A percentile compares a stretch with the other conserved stretches of the same genome.
Evolutionary conservation across 345 rosid species (phyloP).

Genomic region (Eutrema yunnanense): DNA sequence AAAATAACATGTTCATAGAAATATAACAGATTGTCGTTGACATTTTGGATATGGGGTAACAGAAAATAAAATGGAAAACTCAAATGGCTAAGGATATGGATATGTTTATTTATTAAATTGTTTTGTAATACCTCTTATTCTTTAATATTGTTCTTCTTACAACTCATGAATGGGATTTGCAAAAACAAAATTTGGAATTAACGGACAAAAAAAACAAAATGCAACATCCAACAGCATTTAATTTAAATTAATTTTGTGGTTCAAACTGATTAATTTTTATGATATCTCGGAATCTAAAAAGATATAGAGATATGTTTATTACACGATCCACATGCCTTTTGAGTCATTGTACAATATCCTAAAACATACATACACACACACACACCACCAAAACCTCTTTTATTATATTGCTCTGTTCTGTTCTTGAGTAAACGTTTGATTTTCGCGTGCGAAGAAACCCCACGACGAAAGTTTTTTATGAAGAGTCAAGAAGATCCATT

Average conservation of each 20-base stretch:
- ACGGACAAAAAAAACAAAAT: not conserved
- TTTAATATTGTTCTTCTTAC: not conserved
- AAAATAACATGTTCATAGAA: not conserved
- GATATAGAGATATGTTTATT: not conserved
- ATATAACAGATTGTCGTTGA: not conserved
- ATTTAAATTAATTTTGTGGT: not conserved
- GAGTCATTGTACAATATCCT: not conserved
- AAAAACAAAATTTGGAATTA: not conserved
- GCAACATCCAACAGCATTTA: conserved; percentile 1
- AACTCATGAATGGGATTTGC: not conserved
- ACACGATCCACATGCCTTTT: conserved; percentile 3
- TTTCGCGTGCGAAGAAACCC: not conserved
- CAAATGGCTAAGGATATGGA: conserved; percentile 2
- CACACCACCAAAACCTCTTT: not conserved
- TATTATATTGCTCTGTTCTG: not conserved
- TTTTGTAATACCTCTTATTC: not conserved
- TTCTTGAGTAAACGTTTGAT: not conserved
- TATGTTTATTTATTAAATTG: not conserved
- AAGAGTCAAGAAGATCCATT: not conserved
- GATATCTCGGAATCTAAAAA: not conserved
- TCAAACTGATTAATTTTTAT: not conserved
- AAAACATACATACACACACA: not conserved
- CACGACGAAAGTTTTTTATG: conserved; percentile 6
- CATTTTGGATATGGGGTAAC: conserved; percentile 10
- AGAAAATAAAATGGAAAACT: not conserved